A percentile compares a stretch with the other conserved stretches of the same genome.
phyloP scores from a whole-genome alignment of 2,329 filamentous ascomycete genomes.

The Cercospora zeae-maydis region DNA sequence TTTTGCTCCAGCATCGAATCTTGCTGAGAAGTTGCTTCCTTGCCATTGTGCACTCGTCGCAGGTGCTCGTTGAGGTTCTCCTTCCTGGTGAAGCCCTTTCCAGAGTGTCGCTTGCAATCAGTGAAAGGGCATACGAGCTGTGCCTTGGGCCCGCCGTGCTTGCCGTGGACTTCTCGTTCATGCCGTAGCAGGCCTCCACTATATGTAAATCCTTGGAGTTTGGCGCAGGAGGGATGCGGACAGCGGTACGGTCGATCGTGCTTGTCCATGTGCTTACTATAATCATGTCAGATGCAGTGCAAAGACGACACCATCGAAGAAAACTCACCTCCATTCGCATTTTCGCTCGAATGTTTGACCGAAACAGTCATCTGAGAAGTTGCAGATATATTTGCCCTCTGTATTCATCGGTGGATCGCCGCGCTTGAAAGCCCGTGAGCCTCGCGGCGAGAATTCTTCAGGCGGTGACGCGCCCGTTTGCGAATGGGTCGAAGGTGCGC shows the following conservation, averaged over 20 bases:
- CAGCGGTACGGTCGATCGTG: constrained; percentile 93
- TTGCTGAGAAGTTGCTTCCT: constrained; percentile 21
- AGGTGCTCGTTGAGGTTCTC: constrained; percentile 94
- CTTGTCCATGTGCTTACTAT: constrained; percentile 96
- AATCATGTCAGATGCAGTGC: constrained; percentile 23
- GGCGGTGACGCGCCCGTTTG: constrained; percentile 12
- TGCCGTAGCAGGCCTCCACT: constrained; percentile 85
- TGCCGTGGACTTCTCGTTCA: constrained; percentile 88
- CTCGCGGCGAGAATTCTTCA: constrained; percentile 22
- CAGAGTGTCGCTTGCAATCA: constrained; percentile 84
- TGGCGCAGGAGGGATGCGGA: constrained; percentile 75
- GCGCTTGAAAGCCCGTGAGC: constrained; percentile 33
- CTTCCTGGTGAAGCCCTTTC: constrained; percentile 85
- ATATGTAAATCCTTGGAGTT: constrained; percentile 91
- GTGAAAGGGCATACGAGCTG: constrained; percentile 79
- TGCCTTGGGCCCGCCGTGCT: constrained; percentile 84
- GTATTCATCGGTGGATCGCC: constrained; percentile 58
- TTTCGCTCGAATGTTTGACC: constrained; percentile 72
- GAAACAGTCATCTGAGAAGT: constrained; percentile 61
- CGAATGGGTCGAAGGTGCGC: constrained; percentile 19
- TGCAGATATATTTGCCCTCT: constrained; percentile 75
- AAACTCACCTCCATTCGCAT: constrained; percentile 88
- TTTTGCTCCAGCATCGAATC: constrained; percentile 17
- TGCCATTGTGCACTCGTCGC: constrained; percentile 67
- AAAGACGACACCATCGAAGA: not conserved